phyloP scores from a whole-genome alignment of 1,284 basidiomycete genomes.

The Ceratobasidium sp. region DNA sequence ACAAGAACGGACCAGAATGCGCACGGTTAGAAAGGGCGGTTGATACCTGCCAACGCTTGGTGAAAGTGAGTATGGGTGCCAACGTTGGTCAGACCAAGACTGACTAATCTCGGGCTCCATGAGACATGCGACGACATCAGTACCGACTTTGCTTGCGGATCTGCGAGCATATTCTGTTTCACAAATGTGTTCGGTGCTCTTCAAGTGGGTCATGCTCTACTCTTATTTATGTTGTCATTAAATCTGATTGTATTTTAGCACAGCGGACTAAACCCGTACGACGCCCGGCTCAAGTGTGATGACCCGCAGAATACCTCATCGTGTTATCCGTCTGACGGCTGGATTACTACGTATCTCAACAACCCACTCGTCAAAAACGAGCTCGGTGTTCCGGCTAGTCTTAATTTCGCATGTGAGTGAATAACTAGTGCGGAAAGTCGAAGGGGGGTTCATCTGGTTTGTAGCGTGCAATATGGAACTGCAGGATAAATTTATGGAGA shows the following conservation, averaged over 20 bases:
- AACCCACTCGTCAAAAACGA: conserved; percentile 62
- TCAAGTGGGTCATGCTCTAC: not conserved
- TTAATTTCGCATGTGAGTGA: conserved; percentile 2
- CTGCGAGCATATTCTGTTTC: conserved; percentile 55
- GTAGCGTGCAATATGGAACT: conserved; percentile 63
- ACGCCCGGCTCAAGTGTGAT: conserved; percentile 65
- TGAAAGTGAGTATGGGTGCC: conserved; percentile 18
- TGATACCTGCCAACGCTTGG: conserved; percentile 53
- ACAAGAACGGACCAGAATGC: conserved; percentile 54
- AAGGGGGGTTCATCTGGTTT: not conserved
- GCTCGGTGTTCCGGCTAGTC: conserved; percentile 62
- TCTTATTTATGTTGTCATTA: no score
- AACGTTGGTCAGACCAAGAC: not conserved
- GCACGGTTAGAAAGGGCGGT: conserved; percentile 52
- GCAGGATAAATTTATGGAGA: conserved; percentile 58
- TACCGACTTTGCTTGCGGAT: conserved; percentile 63
- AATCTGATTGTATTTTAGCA: conserved; percentile 62
- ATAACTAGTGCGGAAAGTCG: not conserved
- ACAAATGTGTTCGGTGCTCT: not conserved
- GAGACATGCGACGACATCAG: conserved; percentile 56
- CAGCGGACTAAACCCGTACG: conserved; percentile 61
- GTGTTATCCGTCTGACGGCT: conserved; percentile 64
- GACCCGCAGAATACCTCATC: conserved; percentile 62
- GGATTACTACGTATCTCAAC: conserved; percentile 65
- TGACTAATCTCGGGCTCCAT: no score